Conservation (phyloP, 257 asterid genomes). For the Coffea eugenioides region DNA sequence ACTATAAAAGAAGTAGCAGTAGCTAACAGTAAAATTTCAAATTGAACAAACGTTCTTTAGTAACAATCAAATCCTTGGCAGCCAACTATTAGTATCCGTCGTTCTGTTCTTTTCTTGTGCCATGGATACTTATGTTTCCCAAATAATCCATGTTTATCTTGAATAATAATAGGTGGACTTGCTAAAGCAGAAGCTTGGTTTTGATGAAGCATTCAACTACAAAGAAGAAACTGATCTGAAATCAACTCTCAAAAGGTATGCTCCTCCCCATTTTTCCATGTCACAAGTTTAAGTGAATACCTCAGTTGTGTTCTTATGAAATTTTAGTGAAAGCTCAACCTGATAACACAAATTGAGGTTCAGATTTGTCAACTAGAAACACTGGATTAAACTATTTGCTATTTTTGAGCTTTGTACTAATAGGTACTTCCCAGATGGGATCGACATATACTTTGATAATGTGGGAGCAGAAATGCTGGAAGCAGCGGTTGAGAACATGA, state of each 20-base stretch:
- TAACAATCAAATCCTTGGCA: too few relatives aligned
- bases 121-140: neutral
- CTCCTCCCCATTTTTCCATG: neutral
- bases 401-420: too few relatives aligned
- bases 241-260: conserved; percentile 54
- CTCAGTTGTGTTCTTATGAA: too few relatives aligned
- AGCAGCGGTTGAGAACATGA: conserved; percentile 66
- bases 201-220: conserved; percentile 71
- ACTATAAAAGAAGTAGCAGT: too few relatives aligned
- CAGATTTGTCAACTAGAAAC: too few relatives aligned
- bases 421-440: conserved; percentile 70
- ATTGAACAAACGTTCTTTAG: too few relatives aligned
- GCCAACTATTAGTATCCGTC: too few relatives aligned
- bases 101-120: neutral
- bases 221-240: conserved; percentile 63
- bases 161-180: conserved; percentile 39
- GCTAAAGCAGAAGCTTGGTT: conserved; percentile 63
- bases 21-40: too few relatives aligned
- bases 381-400: neutral
- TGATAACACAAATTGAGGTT: too few relatives aligned
- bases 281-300: neutral
- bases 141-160: neutral
- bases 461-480: too few relatives aligned
- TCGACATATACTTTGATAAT: conserved; percentile 74
- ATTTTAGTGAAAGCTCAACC: too few relatives aligned